A percentile compares a stretch with the other conserved stretches of the same genome.
Evolutionary conservation across 2,329 filamentous ascomycete genomes (phyloP).

Genomic region (Lecanicillium sp.): DNA sequence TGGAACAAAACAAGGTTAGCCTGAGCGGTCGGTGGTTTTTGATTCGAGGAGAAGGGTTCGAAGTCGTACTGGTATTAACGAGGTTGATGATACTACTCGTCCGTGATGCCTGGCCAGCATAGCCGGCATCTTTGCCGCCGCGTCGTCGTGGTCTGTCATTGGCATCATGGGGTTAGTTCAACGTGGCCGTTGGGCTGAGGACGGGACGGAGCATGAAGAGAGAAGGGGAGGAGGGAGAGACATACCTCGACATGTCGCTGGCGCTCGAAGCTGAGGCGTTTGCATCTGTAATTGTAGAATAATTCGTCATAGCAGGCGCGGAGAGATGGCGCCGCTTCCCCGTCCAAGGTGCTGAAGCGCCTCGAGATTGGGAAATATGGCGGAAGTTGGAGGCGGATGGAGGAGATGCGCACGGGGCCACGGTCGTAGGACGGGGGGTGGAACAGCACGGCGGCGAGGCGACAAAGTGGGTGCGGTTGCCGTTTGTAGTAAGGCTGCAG

Average conservation of each 20-base stretch:
- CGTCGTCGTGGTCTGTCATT: slow-evolving; percentile 43
- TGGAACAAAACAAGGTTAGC: slow-evolving; percentile 25
- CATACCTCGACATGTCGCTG: slow-evolving; percentile 42
- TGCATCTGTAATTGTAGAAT: slow-evolving; percentile 44
- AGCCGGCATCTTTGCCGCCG: slow-evolving; percentile 62
- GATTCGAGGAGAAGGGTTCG: background rate
- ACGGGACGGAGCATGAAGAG: background rate
- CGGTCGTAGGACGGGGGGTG: no score
- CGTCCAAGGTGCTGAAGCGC: slow-evolving; percentile 2
- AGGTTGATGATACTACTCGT: slow-evolving; percentile 89
- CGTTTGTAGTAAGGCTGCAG: no score
- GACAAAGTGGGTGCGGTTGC: no score
- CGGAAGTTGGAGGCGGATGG: no score
- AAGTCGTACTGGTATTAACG: slow-evolving; percentile 76
- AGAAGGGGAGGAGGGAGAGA: background rate
- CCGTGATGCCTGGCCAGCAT: slow-evolving; percentile 71
- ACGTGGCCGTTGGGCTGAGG: slow-evolving; percentile 2
- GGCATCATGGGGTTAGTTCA: slow-evolving; percentile 8
- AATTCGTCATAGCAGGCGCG: slow-evolving; percentile 41
- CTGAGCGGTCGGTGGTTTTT: background rate
- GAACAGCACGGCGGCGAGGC: no score
- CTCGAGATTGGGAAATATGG: no score
- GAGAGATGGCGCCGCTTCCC: slow-evolving; percentile 7
- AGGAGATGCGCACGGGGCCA: no score
- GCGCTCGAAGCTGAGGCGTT: slow-evolving; percentile 29